A percentile compares a stretch with the other conserved stretches of the same genome.
These are phyloP conservation scores for Biscogniauxia sp. DNA, from an alignment of 2,329 filamentous ascomycete genomes.

Conservation along the genomic window DNA sequence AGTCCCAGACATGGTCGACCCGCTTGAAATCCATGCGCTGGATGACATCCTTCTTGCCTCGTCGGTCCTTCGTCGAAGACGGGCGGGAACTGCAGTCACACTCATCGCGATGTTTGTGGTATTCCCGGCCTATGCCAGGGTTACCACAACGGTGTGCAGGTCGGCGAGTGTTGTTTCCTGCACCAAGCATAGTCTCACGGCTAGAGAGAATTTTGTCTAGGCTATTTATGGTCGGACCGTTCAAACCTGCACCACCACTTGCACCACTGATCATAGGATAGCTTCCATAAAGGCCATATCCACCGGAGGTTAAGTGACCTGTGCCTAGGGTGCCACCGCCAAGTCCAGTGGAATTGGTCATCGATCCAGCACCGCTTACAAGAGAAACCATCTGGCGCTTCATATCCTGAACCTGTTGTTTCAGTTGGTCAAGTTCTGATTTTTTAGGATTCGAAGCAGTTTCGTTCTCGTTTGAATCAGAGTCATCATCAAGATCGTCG, in stretches of 20 bases:
- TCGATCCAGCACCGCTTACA: background rate
- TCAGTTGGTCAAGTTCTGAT: constrained; percentile 23
- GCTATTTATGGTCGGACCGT: background rate
- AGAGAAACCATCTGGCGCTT: constrained; percentile 14
- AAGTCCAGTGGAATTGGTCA: background rate
- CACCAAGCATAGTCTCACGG: background rate
- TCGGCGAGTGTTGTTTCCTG: background rate
- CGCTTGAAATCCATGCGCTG: constrained; percentile 44
- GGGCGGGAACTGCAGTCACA: background rate
- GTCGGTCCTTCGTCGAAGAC: constrained; percentile 4
- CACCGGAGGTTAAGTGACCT: background rate
- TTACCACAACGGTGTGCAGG: background rate
- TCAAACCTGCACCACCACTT: background rate
- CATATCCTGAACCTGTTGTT: constrained; percentile 27
- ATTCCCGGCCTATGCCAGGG: background rate
- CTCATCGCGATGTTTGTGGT: background rate
- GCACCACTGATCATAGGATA: background rate
- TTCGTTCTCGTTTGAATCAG: constrained; percentile 18
- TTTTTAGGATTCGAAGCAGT: constrained; percentile 7
- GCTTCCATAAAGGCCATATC: background rate
- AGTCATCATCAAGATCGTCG: constrained; percentile 21
- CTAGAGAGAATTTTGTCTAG: background rate
- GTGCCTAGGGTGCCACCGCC: background rate
- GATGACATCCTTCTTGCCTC: constrained; percentile 25
- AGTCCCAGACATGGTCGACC: constrained; percentile 56